phyloP scores from a whole-genome alignment of 225 moss, liverwort and hornwort genomes.

The Bryoerythrophyllum caledonicum region DNA sequence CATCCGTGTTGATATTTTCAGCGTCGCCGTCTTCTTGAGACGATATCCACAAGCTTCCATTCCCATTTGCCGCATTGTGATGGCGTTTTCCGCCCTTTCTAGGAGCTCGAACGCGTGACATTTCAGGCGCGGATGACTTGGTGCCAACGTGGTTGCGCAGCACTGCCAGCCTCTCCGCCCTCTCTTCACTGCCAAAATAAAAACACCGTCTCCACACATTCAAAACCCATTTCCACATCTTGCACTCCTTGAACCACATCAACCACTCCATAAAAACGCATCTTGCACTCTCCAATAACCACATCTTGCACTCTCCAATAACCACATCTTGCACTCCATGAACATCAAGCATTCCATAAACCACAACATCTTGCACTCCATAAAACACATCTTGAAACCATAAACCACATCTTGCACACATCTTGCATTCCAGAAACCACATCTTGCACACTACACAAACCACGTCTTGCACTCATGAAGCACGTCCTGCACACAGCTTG shows the following conservation, averaged over 20 bases:
- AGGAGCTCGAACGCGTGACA: conserved; percentile 46
- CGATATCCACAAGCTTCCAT: conserved; percentile 47
- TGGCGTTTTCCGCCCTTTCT: conserved; percentile 64
- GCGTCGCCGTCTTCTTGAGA: conserved; percentile 44
- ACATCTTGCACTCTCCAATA: no score
- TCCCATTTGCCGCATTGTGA: conserved; percentile 45
- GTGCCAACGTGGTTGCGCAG: conserved; percentile 50
- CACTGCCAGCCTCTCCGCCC: conserved; percentile 50
- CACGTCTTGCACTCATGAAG: no score
- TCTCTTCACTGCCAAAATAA: conserved; percentile 41
- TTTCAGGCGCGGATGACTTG: conserved; percentile 41
- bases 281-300: no score
- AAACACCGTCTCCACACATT: conserved; percentile 21
- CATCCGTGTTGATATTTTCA: conserved; percentile 43
- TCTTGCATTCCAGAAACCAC: no score
- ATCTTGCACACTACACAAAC: no score
- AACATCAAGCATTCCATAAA: no score
- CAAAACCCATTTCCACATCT: conserved; percentile 11
- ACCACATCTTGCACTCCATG: no score
- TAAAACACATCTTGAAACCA: no score
- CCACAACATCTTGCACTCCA: no score
- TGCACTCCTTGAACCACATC: background rate
- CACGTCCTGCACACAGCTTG: no score
- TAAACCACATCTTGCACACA: no score
- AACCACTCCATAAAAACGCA: no score